These are phyloP conservation scores for Neurospora sp. DNA, from an alignment of 2,329 filamentous ascomycete species.

Conservation along the genomic window DNA sequence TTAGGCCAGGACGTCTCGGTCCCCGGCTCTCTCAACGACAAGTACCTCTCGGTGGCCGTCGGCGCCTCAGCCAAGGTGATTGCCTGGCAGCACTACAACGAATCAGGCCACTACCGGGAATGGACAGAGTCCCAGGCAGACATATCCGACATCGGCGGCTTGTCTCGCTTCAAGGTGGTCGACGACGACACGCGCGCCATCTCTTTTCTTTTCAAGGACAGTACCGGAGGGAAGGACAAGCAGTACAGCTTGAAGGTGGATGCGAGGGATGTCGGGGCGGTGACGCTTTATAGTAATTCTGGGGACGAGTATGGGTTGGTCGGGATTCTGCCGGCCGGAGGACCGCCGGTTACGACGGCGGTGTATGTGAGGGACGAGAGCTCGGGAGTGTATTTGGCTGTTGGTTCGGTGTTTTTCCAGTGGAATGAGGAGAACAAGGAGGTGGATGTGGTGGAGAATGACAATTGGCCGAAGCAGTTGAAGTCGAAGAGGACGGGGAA, in stretches of 20 bases:
- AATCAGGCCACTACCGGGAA: not conserved
- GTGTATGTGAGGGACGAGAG: conserved; percentile 1
- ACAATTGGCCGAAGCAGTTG: conserved; percentile 1
- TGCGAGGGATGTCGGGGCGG: not conserved
- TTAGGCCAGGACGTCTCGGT: not conserved
- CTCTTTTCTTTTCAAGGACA: conserved; percentile 2
- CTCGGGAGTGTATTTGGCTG: not conserved
- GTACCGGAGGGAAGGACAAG: not conserved
- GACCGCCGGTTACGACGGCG: conserved; percentile 3
- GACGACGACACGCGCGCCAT: conserved; percentile 1
- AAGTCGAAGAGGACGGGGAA: not conserved
- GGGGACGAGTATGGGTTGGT: not conserved
- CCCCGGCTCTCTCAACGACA: conserved; percentile 2
- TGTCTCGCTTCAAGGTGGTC: conserved; percentile 1
- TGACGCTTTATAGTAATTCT: not conserved
- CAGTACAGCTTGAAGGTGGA: conserved; percentile 4
- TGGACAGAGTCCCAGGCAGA: not conserved
- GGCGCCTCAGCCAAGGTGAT: conserved; percentile 2
- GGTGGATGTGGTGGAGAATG: conserved; percentile 4
- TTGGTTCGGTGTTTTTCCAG: conserved; percentile 2
- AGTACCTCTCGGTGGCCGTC: conserved; percentile 1
- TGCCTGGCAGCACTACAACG: conserved; percentile 4
- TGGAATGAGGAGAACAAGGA: not conserved
- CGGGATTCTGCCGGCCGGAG: not conserved
- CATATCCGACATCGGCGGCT: conserved; percentile 1